These are phyloP conservation scores for Trapa incisa DNA, from an alignment of 345 rosid species.

Conservation along the genomic window DNA sequence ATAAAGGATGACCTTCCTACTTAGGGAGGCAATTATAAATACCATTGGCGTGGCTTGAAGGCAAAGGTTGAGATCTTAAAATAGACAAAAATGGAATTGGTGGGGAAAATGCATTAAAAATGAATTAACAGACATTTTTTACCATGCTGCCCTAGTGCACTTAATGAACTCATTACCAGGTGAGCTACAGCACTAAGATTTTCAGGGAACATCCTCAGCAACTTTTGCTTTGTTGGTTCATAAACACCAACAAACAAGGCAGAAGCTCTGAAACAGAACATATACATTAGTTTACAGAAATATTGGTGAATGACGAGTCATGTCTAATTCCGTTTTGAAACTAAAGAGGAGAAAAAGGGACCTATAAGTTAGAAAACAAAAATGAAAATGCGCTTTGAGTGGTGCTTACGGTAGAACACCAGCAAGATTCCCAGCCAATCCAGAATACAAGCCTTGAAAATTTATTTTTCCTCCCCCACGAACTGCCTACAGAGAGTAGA, in stretches of 20 bases:
- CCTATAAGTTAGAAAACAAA: background rate
- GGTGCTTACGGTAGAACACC: conserved; percentile 77
- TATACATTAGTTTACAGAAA: background rate
- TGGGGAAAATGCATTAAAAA: too few relatives aligned
- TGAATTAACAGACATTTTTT: background rate
- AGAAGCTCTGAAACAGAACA: conserved; percentile 56
- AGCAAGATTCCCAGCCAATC: conserved; percentile 80
- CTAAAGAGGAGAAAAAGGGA: background rate
- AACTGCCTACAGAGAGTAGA: conserved; percentile 42
- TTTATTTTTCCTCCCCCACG: conserved; percentile 77
- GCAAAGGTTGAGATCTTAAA: background rate
- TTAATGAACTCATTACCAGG: conserved; percentile 37
- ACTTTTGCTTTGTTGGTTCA: conserved; percentile 86
- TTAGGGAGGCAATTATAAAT: background rate
- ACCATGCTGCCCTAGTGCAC: background rate
- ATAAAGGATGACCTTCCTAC: background rate
- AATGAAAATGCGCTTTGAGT: background rate
- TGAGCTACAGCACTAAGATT: conserved; percentile 81
- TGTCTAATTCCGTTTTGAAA: background rate
- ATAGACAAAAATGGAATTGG: background rate
- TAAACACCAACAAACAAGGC: conserved; percentile 90
- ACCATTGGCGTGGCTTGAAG: background rate
- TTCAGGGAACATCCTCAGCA: conserved; percentile 66
- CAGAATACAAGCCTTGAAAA: conserved; percentile 87
- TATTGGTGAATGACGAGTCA: background rate